Evolutionary conservation across 345 rosid species (phyloP).

Genomic region (Erysimum cheiranthoides): DNA sequence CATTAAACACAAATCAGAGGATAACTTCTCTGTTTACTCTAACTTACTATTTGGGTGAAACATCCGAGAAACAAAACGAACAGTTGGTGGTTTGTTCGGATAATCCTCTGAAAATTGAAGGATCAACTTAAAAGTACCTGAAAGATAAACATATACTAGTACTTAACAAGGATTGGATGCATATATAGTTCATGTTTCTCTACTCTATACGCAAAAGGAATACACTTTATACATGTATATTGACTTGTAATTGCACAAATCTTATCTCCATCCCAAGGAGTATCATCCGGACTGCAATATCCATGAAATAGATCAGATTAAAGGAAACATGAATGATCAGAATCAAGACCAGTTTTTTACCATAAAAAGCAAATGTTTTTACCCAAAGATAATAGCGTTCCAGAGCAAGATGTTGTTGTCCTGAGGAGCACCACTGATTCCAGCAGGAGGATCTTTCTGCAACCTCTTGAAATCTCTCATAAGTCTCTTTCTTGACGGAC

Average conservation of each 20-base stretch:
- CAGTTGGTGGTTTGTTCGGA: slow-evolving; percentile 70
- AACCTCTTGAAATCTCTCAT: slow-evolving; percentile 70
- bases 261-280: slow-evolving; percentile 70
- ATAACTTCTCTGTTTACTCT: not conserved
- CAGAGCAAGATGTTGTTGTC: slow-evolving; percentile 64
- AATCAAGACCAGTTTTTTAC: not conserved
- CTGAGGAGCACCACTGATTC: slow-evolving; percentile 67
- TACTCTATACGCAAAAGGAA: not conserved
- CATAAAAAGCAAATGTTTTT: not conserved
- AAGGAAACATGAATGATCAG: not conserved
- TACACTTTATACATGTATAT: not conserved
- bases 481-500: slow-evolving; percentile 66
- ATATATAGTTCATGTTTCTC: slow-evolving; percentile 8
- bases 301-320: not conserved
- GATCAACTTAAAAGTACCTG: slow-evolving; percentile 65
- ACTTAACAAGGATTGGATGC: slow-evolving; percentile 1
- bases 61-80: slow-evolving; percentile 70
- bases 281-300: slow-evolving; percentile 61
- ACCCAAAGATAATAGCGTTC: slow-evolving; percentile 74
- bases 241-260: not conserved
- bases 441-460: slow-evolving; percentile 68
- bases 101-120: slow-evolving; percentile 69
- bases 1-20: not conserved
- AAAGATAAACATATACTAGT: not conserved
- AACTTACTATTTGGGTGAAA: slow-evolving; percentile 70